A percentile compares a stretch with the other conserved stretches of the same genome.
These are phyloP conservation scores for Noccaea caerulescens DNA, from an alignment of 345 rosid species.

Conservation along the genomic window DNA sequence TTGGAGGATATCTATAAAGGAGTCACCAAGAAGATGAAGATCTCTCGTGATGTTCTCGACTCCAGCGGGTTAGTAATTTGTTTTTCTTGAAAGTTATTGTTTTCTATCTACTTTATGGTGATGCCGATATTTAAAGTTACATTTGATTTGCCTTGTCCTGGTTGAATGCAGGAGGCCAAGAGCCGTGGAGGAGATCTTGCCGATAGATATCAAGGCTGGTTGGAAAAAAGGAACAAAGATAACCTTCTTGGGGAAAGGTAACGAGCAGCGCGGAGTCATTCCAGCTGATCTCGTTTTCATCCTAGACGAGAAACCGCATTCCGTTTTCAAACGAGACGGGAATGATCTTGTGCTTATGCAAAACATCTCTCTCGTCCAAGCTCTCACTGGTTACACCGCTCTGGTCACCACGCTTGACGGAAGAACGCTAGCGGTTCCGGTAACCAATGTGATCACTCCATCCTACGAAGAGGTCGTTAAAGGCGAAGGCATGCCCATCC, in stretches of 20 bases:
- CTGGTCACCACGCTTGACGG: slow-evolving; percentile 78
- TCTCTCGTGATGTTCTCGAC: slow-evolving; percentile 77
- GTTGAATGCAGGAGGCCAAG: slow-evolving; percentile 59
- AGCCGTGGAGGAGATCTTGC: slow-evolving; percentile 70
- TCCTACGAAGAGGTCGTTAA: slow-evolving; percentile 80
- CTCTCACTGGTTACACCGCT: slow-evolving; percentile 70
- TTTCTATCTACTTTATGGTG: background rate
- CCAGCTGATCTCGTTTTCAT: slow-evolving; percentile 79
- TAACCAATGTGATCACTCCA: slow-evolving; percentile 64
- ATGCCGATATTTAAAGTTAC: no score
- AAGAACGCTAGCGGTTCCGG: slow-evolving; percentile 55
- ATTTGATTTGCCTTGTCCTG: no score
- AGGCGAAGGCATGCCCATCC: slow-evolving; percentile 93
- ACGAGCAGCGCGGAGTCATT: slow-evolving; percentile 64
- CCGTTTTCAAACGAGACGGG: slow-evolving; percentile 80
- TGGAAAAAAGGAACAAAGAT: slow-evolving; percentile 93
- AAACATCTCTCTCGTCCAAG: slow-evolving; percentile 77
- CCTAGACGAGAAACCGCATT: slow-evolving; percentile 84
- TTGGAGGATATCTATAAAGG: slow-evolving; percentile 85
- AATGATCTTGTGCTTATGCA: slow-evolving; percentile 71
- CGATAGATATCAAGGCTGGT: slow-evolving; percentile 82
- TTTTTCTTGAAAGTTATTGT: background rate
- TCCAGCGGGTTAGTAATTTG: slow-evolving; percentile 57
- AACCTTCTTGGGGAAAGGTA: slow-evolving; percentile 80
- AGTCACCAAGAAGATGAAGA: slow-evolving; percentile 79